Percentiles rank a stretch among this genome's conserved stretches.
These are phyloP conservation scores for Salisapilia sapeloensis DNA, from an alignment of 352 stramenopile species.

Conservation along the genomic window DNA sequence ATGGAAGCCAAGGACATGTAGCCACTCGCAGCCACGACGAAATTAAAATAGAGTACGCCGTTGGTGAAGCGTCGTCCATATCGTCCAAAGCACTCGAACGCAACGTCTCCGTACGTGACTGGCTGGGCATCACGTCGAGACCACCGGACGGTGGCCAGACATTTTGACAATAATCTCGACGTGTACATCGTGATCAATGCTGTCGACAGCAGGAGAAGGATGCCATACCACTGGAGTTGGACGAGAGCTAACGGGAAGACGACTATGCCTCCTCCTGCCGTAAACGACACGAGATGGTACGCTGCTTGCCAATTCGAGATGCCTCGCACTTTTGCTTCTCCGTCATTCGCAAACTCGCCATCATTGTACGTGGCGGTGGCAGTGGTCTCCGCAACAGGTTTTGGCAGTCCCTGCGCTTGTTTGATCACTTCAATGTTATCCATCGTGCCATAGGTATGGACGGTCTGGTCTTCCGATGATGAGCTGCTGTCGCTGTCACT, in stretches of 20 bases:
- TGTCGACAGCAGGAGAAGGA: constrained; percentile 35
- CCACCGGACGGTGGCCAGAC: constrained; percentile 57
- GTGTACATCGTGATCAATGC: constrained; percentile 37
- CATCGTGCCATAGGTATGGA: no score
- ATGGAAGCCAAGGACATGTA: constrained; percentile 35
- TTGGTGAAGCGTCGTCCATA: constrained; percentile 5
- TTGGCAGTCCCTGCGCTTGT: no score
- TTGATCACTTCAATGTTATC: no score
- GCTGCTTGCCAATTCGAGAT: constrained; percentile 31
- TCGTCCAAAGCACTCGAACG: constrained; percentile 40
- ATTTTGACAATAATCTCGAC: constrained; percentile 41
- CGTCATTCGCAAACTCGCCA: no score
- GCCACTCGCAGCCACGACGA: constrained; percentile 2
- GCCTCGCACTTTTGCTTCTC: no score
- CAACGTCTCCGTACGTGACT: constrained; percentile 55
- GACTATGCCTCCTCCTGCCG: constrained; percentile 53
- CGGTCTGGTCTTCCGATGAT: no score
- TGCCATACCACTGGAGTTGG: constrained; percentile 62
- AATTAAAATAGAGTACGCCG: neutral
- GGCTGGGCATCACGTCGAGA: constrained; percentile 26
- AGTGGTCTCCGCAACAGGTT: no score
- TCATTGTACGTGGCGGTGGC: no score
- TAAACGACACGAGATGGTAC: constrained; percentile 60
- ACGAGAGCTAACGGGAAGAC: constrained; percentile 55
- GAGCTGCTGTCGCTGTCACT: no score